Base-by-base conservation (phyloP, 306 rosid genomes). In the Lablab purpureus region DNA sequence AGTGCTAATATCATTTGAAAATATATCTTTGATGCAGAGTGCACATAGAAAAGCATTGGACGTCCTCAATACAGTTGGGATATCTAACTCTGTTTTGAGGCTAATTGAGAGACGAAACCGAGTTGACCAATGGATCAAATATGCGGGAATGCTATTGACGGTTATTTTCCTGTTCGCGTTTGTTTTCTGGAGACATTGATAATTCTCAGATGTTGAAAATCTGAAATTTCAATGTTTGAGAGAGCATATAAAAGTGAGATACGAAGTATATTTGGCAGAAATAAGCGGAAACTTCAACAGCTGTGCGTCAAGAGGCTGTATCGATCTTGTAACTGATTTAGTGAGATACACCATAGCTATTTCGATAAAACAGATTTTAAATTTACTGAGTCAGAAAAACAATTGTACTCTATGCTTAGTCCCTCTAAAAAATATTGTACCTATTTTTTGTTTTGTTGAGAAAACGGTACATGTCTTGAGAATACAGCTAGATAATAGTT, bases 1-100 rank as follows among this genome's bases (percentile, higher is more conserved):
- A 50, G 6, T 17, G 37, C 19, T 67, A 25, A 67, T 75, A 21
- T 27, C 52, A 43, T 71, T 68, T 54, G 66, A 49, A 8, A 5
- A 15, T 40, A 1, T 36, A 41, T 75, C 49, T 66, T 10, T 81
- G 65, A 47, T 85, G 64, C 87, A 91, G 98, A 90, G 87, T 70
- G 97, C 97, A 30, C 98, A 94, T 59, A 81, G 97, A 78, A 91
- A 94, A 82, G 97, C 92, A 63, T 78, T 90, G 74, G 98, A 94
- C 66, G 85, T 94, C 19, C 88, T 95, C 17, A 90, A 94, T 77
- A 90, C 96, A 51, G 90, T 94, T 74, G 97, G 98, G 90, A 85
- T 94, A 30, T 94, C 98, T 22, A 94, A 91, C 73, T 80, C 94
- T 6, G 91, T 94, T 54, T 72, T 94, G 87, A 94, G 90, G 88